These are phyloP conservation scores for Lonicera japonica DNA, from an alignment of 129 eudicot genomes.

Conservation along the genomic window DNA sequence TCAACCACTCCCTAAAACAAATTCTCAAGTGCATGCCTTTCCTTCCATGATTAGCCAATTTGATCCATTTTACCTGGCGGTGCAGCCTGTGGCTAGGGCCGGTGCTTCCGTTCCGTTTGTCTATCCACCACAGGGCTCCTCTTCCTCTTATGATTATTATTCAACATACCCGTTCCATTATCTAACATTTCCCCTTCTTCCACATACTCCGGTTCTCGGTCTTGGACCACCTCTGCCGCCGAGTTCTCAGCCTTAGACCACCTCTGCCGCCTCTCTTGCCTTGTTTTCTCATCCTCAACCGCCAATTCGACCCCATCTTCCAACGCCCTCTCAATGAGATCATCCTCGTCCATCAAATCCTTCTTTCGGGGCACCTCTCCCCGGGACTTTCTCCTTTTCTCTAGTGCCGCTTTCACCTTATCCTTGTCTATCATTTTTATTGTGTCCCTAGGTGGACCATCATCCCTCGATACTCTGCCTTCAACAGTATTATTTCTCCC, in stretches of 20 bases:
- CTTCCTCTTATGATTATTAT: background rate
- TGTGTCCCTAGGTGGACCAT: conserved; percentile 20
- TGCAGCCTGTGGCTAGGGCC: background rate
- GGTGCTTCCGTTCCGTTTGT: background rate
- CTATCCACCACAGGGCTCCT: background rate
- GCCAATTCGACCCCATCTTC: conserved; percentile 51
- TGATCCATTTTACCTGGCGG: background rate
- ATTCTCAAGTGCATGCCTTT: too few species aligned
- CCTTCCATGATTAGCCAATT: too few species aligned
- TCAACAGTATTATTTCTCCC: conserved; percentile 22
- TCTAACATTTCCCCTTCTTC: conserved; percentile 40
- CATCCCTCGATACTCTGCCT: conserved; percentile 4
- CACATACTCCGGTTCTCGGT: conserved; percentile 20
- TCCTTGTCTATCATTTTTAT: conserved; percentile 36
- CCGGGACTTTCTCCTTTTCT: conserved; percentile 37
- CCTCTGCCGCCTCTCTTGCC: conserved; percentile 24
- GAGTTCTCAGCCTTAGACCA: conserved; percentile 13
- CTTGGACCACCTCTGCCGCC: background rate
- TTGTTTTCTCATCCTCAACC: conserved; percentile 33
- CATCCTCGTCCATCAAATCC: conserved; percentile 43
- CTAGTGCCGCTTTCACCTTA: conserved; percentile 36
- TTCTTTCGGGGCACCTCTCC: conserved; percentile 27
- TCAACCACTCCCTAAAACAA: background rate
- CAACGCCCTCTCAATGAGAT: conserved; percentile 38
- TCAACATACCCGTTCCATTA: background rate